Evolutionary conservation across 2,329 filamentous ascomycete genomes (phyloP), one percentile per base, ranked within the genome.

Genomic region (Ceratocystis alfenasii): DNA sequence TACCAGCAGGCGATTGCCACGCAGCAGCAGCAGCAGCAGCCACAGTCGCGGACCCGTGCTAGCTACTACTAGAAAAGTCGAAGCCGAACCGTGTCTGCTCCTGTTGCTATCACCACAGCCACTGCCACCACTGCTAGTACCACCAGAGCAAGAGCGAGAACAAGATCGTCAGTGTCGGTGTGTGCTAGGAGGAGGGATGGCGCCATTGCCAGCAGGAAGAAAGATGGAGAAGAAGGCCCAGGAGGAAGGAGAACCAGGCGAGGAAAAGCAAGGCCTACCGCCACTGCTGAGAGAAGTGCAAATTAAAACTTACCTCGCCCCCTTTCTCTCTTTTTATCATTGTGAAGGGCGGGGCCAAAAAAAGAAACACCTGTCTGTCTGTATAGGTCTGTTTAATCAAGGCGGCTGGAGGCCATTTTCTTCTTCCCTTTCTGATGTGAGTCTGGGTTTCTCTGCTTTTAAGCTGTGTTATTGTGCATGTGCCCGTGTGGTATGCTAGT

Each of bases 71-170:
- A 63, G 61, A 48, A 28, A 33, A 12, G 1, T 79, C 76, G 2
- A 73, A 73, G 1, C 79, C 78, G 0, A 79, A 78, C 65, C 72
- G 77, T 46, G 71, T 76, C 1, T 79, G 79, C 57, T 60, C 33
- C 33, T 55, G 68, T 82, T 78, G 20, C 73, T 74, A 22, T 74
- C 74, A 1, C 67, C 71, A 12, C 68, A 70, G 1, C 72, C 71
- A 10, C 73, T 72, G 3, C 74, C 76, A 2, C 78, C 79, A 59
- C 81, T 77, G 0, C 78, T 74, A 68, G 81, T 81, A 4, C 80
- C 76, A 0, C 79, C 80, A 1, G 79, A 79, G 1, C 79, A 36
- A 36, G 33, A 36, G 8, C 33, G 33, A 36, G 33, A 36, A 59
- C 53, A 8, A 33, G 25, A 59, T 6, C 53, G 12, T 59, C 22